Evolutionary conservation across 805 yeast genomes (phyloP).

Genomic region (Yarrowia sp.): DNA sequence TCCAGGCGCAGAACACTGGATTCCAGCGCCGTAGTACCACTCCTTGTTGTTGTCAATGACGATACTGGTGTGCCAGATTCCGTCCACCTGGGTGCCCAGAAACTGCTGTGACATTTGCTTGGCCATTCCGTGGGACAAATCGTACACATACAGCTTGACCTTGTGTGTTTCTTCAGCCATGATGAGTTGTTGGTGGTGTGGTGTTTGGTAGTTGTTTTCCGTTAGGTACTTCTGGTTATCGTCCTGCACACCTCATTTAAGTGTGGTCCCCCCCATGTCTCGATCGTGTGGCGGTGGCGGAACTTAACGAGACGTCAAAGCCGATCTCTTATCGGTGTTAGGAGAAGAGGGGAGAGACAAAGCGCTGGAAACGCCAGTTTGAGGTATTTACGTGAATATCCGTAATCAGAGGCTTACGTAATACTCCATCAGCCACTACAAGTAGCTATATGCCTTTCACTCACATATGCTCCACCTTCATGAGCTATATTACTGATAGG

Average conservation of each 20-base stretch:
- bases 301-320: background rate
- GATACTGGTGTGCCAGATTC: conserved; percentile 69
- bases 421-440: too few relatives aligned
- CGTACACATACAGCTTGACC: conserved; percentile 67
- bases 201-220: too few relatives aligned
- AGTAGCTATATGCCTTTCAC: too few relatives aligned
- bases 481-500: too few relatives aligned
- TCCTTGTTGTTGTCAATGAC: conserved; percentile 63
- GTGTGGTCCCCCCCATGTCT: too few relatives aligned
- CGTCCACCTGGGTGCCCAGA: conserved; percentile 62
- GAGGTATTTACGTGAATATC: too few relatives aligned
- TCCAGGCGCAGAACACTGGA: conserved; percentile 59
- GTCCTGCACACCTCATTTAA: too few relatives aligned
- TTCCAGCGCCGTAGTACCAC: conserved; percentile 66
- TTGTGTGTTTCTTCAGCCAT: conserved; percentile 44
- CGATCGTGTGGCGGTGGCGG: conserved; percentile 30
- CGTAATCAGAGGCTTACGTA: too few relatives aligned
- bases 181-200: background rate
- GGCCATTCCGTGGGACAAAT: conserved; percentile 69
- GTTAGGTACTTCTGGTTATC: too few relatives aligned
- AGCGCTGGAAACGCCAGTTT: too few relatives aligned
- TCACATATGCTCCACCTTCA: too few relatives aligned
- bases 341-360: background rate
- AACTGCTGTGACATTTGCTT: conserved; percentile 57
- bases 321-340: conserved; percentile 8